These are phyloP conservation scores for Umbelopsis vinacea DNA, from an alignment of 192 early-diverging fungal species.

Conservation along the genomic window DNA sequence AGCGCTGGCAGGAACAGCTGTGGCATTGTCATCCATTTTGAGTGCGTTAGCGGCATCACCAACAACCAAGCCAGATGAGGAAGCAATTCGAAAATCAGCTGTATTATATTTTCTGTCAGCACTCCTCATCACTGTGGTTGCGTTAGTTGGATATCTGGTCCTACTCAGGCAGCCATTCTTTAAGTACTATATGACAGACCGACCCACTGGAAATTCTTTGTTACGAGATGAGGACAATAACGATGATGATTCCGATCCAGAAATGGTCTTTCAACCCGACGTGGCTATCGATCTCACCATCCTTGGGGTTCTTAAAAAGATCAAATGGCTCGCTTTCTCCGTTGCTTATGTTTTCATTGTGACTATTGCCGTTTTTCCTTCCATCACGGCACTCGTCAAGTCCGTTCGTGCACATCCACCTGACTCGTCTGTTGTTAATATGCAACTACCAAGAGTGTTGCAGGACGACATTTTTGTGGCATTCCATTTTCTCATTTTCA, in stretches of 20 bases:
- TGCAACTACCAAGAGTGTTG: conserved; percentile 36
- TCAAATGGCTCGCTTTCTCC: conserved; percentile 46
- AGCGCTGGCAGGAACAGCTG: conserved; percentile 69
- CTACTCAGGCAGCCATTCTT: conserved; percentile 49
- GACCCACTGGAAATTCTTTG: neutral
- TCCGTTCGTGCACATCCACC: conserved; percentile 39
- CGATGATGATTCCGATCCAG: conserved; percentile 17
- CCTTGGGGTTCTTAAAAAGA: conserved; percentile 22
- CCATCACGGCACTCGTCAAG: conserved; percentile 71
- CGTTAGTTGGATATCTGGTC: conserved; percentile 44
- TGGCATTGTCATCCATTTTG: conserved; percentile 65
- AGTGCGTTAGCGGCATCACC: conserved; percentile 50
- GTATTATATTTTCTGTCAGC: conserved; percentile 58
- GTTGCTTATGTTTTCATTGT: conserved; percentile 65
- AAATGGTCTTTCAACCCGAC: neutral
- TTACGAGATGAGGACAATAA: neutral
- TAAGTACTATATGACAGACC: conserved; percentile 39
- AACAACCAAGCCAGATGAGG: conserved; percentile 24
- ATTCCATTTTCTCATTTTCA: conserved; percentile 75
- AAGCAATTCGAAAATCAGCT: conserved; percentile 37
- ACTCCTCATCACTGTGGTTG: conserved; percentile 40
- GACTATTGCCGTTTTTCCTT: conserved; percentile 76
- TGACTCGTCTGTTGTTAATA: neutral
- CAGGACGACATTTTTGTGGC: conserved; percentile 67
- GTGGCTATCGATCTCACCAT: conserved; percentile 8